phyloP scores from a whole-genome alignment of 148 eudicot species.

The Persicaria maculosa region DNA sequence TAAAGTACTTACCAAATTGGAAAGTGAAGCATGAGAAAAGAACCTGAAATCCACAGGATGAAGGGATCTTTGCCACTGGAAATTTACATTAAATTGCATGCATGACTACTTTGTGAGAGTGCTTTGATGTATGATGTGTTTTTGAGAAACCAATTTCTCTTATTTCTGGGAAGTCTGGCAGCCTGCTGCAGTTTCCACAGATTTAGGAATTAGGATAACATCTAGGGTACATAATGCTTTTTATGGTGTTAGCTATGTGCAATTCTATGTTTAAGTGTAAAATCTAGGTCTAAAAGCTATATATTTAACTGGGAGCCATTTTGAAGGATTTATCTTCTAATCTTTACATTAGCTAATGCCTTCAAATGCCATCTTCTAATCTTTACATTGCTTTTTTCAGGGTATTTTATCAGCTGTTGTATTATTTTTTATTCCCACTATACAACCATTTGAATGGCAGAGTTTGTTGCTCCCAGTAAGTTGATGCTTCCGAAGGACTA shows the following conservation, averaged over 20 bases:
- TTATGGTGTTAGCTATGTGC: background rate
- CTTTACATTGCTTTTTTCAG: conserved; percentile 34
- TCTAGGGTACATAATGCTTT: background rate
- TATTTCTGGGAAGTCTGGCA: background rate
- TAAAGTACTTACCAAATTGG: background rate
- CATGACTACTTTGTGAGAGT: background rate
- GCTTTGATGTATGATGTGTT: background rate
- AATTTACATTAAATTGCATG: background rate
- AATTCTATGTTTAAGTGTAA: background rate
- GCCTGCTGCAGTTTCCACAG: background rate
- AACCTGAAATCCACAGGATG: background rate
- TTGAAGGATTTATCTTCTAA: conserved; percentile 8
- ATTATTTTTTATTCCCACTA: conserved; percentile 69
- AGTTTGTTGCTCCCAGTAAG: conserved; percentile 89
- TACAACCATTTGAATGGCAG: conserved; percentile 98
- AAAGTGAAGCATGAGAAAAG: background rate
- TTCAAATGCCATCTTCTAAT: conserved; percentile 2
- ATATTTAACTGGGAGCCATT: background rate
- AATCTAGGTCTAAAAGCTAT: conserved; percentile 7
- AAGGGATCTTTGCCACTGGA: background rate
- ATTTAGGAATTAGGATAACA: background rate
- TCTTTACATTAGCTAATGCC: background rate
- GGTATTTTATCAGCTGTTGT: conserved; percentile 80
- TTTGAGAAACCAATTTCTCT: background rate
- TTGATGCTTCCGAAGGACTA: conserved; percentile 9